Percentiles rank a stretch among this genome's conserved stretches.
Evolutionary conservation across 2,329 filamentous ascomycete genomes (phyloP).

Genomic region (Diaporthe ilicicola): DNA sequence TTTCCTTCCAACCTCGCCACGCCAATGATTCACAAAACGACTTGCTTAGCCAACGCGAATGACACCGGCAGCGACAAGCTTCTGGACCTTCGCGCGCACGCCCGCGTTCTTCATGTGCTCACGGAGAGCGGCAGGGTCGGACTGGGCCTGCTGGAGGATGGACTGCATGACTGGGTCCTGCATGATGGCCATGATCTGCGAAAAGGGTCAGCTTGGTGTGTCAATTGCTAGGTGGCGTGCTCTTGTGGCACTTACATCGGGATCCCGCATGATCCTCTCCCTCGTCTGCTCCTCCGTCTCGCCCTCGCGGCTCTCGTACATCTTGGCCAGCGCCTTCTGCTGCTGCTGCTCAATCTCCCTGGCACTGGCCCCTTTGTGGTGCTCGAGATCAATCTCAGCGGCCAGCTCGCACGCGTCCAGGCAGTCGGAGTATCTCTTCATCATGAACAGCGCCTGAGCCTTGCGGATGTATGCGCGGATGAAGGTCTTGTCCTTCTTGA

Average conservation of each 20-base stretch:
- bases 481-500: constrained; percentile 90
- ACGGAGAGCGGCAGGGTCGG: constrained; percentile 88
- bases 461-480: constrained; percentile 97
- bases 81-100: constrained; percentile 90
- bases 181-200: constrained; percentile 84
- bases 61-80: constrained; percentile 90
- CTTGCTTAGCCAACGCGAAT: constrained; percentile 73
- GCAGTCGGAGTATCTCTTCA: constrained; percentile 98
- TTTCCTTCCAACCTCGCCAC: not conserved
- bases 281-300: constrained; percentile 97
- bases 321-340: constrained; percentile 89
- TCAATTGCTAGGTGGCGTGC: too few species aligned
- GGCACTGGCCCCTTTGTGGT: constrained; percentile 77
- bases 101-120: constrained; percentile 96
- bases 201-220: constrained; percentile 5
- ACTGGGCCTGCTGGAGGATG: constrained; percentile 95
- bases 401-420: constrained; percentile 90
- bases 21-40: not conserved
- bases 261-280: constrained; percentile 88
- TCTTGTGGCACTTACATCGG: constrained; percentile 71
- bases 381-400: constrained; percentile 74
- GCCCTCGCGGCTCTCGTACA: constrained; percentile 90
- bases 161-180: constrained; percentile 98
- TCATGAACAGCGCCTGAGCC: constrained; percentile 93
- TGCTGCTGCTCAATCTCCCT: constrained; percentile 94